Evolutionary conservation across 768 basidiomycete species (phyloP).

Genomic region (Suillus sp.): DNA sequence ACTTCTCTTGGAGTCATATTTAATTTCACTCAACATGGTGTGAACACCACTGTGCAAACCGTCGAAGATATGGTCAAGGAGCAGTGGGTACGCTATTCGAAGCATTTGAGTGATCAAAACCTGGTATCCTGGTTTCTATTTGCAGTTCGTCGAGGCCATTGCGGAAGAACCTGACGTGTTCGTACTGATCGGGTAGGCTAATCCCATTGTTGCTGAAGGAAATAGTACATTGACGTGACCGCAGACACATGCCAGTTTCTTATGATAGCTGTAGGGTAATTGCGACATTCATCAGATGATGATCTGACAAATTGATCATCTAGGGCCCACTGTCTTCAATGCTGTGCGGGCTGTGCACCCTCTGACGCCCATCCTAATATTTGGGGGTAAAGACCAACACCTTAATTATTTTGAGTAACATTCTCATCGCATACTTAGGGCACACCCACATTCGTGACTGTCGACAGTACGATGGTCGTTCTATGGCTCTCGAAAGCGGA

Average conservation of each 20-base stretch:
- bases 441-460: constrained; percentile 85
- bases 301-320: background rate
- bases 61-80: constrained; percentile 80
- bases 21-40: constrained; percentile 70
- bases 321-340: constrained; percentile 73
- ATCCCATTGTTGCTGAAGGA: background rate
- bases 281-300: background rate
- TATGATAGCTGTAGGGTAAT: constrained; percentile 58
- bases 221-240: background rate
- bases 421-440: constrained; percentile 37
- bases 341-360: constrained; percentile 75
- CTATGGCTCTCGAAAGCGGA: constrained; percentile 80
- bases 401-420: background rate
- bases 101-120: too few species aligned
- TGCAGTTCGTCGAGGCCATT: constrained; percentile 76
- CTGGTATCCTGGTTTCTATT: constrained; percentile 1
- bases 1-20: constrained; percentile 82
- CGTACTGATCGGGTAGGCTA: constrained; percentile 61
- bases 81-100: constrained; percentile 53
- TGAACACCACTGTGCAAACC: constrained; percentile 73
- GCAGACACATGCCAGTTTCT: constrained; percentile 84
- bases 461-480: constrained; percentile 63
- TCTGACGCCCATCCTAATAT: constrained; percentile 76
- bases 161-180: constrained; percentile 82
- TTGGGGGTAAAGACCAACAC: constrained; percentile 55